phyloP scores from a whole-genome alignment of 2,329 filamentous ascomycete genomes.

The Polychaeton citri region DNA sequence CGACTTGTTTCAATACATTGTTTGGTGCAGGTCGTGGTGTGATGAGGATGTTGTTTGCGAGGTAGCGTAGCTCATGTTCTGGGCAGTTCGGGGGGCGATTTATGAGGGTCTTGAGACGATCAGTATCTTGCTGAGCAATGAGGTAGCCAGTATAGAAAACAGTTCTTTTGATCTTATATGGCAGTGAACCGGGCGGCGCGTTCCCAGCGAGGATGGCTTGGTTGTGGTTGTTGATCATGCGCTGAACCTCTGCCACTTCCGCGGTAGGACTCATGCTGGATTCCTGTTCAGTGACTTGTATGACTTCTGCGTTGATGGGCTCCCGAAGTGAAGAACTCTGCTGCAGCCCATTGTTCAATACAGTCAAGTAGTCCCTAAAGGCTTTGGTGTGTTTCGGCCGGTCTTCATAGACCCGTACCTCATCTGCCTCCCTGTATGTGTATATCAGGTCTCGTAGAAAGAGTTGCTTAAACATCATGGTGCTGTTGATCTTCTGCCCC shows the following conservation, averaged over 20 bases:
- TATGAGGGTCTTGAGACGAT: conserved; percentile 58
- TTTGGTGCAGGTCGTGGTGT: conserved; percentile 61
- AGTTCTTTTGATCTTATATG: conserved; percentile 65
- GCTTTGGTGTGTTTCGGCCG: conserved; percentile 54
- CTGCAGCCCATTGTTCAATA: conserved; percentile 55
- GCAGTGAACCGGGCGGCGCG: conserved; percentile 29
- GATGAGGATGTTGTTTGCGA: conserved; percentile 87
- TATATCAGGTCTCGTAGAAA: conserved; percentile 70
- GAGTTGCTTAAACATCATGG: conserved; percentile 84
- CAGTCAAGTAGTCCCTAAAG: conserved; percentile 72
- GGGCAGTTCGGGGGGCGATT: conserved; percentile 40
- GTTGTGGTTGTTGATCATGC: conserved; percentile 84
- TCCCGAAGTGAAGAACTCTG: conserved; percentile 35
- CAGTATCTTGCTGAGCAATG: conserved; percentile 57
- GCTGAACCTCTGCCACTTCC: conserved; percentile 74
- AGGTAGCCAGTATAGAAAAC: conserved; percentile 91
- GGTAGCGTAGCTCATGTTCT: conserved; percentile 60
- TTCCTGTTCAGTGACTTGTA: conserved; percentile 69
- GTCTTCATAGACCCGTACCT: conserved; percentile 60
- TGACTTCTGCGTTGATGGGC: conserved; percentile 63
- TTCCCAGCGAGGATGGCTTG: conserved; percentile 35
- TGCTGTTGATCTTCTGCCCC: conserved; percentile 64
- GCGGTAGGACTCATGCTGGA: conserved; percentile 62
- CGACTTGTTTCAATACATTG: conserved; percentile 66
- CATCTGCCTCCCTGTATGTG: conserved; percentile 72